These are phyloP conservation scores for Pelargonium nanum DNA, from an alignment of 345 rosid genomes.

Conservation along the genomic window DNA sequence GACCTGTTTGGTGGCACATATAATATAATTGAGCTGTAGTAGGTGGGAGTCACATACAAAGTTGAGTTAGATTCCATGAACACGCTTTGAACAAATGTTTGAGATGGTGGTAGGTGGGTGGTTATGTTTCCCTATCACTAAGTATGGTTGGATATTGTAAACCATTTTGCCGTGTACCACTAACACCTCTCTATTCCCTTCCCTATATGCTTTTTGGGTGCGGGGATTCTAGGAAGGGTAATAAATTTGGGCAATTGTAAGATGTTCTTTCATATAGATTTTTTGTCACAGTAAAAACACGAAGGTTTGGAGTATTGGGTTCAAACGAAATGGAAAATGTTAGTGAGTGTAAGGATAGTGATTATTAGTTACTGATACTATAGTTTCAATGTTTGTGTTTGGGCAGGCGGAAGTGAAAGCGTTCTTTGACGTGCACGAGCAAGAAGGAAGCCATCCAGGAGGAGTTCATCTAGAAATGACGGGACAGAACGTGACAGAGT, in stretches of 20 bases:
- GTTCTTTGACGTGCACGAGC: slow-evolving; percentile 62
- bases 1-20: too few relatives aligned
- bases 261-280: too few relatives aligned
- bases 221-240: too few relatives aligned
- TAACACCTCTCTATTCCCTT: too few relatives aligned
- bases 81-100: neutral
- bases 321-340: too few relatives aligned
- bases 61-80: neutral
- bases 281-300: too few relatives aligned
- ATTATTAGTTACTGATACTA: neutral
- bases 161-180: too few relatives aligned
- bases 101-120: slow-evolving; percentile 16
- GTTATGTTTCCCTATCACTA: slow-evolving; percentile 9
- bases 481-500: slow-evolving; percentile 61
- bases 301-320: too few relatives aligned
- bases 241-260: too few relatives aligned
- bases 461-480: slow-evolving; percentile 64
- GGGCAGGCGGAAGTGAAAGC: slow-evolving; percentile 56
- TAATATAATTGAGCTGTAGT: too few relatives aligned
- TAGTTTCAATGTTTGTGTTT: neutral
- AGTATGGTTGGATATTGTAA: neutral
- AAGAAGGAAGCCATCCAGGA: slow-evolving; percentile 71
- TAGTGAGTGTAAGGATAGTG: too few relatives aligned
- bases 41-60: neutral
- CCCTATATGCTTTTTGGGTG: too few relatives aligned